Base-by-base conservation (phyloP, 2,329 filamentous ascomycete genomes). In the Zelopaecilomyces penicillatus region DNA sequence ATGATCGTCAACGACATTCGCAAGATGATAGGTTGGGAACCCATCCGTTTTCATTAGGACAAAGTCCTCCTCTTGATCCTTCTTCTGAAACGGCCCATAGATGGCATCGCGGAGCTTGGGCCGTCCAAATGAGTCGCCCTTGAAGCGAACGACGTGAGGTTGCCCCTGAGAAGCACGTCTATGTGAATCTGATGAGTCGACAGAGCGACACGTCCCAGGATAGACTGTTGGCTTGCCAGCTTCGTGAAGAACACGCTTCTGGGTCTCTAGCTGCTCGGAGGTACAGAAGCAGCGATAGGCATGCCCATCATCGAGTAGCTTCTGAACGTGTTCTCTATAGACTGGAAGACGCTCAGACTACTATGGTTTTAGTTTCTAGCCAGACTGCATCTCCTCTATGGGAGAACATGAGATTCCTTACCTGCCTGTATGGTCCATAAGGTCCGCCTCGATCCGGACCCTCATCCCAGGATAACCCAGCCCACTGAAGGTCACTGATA, bases 271-370 rank as follows among this genome's bases (percentile, higher is more conserved):
- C 30, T 85, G 78, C 46, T 87, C 77, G 0, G 82, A 64, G 0
- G 80, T 80, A 66, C 93, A 98, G 70, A 98, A 98, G 64, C 93
- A 98, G 50, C 91, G 82, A 63, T 97, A 98, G 5, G 89, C 93
- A 48, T 83, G 76, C 7, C 82, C 86, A 6, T 75, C 72, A 4
- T 80, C 65, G 4, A 98, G 63, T 9, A 98, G 72, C 9, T 76
- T 66, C 36, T 85, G 63, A 5, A 84, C 82, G 59, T 95, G 80
- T 45, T 80, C 63, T 50, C 75, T 72, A 62, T 98, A 97, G 11
- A 87, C 68, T 1, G 69, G 62, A 2, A 87, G 80, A 45, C 93
- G 76, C 62, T 96, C 80, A 1, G 93, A 97, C 78, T 94, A 50
- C 11, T 7, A 11, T 11, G 7, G 11, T 40, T 34, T 34, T 9